Percentiles rank a stretch among this genome's conserved stretches.
Conservation (phyloP, 2,329 filamentous ascomycete species). For the Aciculosporium take region DNA sequence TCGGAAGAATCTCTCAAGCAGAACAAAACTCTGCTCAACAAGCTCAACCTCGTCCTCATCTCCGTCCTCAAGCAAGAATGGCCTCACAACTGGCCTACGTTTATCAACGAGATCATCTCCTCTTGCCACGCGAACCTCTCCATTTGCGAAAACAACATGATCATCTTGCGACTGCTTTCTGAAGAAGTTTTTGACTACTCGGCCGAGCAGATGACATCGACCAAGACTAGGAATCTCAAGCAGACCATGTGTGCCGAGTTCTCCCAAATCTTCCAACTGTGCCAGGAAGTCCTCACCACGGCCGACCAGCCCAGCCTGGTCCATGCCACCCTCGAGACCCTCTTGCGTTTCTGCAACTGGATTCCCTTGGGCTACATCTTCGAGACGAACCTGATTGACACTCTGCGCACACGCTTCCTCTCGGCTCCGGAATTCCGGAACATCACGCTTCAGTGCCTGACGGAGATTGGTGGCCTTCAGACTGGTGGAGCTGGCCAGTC, state of each 20-base stretch:
- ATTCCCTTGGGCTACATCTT: conserved; percentile 98
- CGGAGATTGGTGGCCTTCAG: conserved; percentile 88
- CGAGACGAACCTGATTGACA: conserved; percentile 92
- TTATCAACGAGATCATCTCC: conserved; percentile 98
- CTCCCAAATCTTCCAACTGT: conserved; percentile 94
- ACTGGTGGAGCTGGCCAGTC: conserved; percentile 55
- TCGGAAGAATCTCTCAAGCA: conserved; percentile 75
- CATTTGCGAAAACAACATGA: conserved; percentile 99
- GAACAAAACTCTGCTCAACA: conserved; percentile 87
- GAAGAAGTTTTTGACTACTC: conserved; percentile 99
- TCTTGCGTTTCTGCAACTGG: conserved; percentile 97
- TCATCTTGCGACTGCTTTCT: conserved; percentile 83
- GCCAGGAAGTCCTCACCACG: conserved; percentile 84
- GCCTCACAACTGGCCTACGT: conserved; percentile 99
- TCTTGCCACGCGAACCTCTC: conserved; percentile 90
- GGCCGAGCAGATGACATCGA: conserved; percentile 97
- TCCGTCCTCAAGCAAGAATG: conserved; percentile 98
- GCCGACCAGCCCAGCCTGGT: conserved; percentile 79
- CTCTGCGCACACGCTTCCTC: conserved; percentile 79
- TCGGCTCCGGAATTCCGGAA: conserved; percentile 93
- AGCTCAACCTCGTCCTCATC: conserved; percentile 93
- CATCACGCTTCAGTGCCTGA: conserved; percentile 89
- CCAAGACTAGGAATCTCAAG: conserved; percentile 91
- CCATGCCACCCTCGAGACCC: conserved; percentile 91
- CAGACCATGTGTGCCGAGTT: conserved; percentile 98